phyloP scores from a whole-genome alignment of 306 rosid genomes.

The Dalbergia cultrata region DNA sequence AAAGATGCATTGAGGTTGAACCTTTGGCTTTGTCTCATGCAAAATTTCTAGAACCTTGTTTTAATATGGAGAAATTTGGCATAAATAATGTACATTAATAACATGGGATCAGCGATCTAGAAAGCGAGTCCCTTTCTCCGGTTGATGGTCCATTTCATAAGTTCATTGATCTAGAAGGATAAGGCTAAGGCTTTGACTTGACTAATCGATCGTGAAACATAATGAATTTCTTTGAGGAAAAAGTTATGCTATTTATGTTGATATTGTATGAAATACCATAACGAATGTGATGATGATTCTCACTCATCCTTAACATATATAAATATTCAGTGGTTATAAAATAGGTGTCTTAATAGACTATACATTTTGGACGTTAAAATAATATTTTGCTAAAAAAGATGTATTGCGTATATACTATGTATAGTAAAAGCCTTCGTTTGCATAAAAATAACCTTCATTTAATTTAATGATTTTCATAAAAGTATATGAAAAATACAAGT shows the following conservation, averaged over 20 bases:
- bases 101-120: not conserved
- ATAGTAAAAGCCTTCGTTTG: too few species aligned
- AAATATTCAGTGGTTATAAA: too few species aligned
- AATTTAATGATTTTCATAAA: too few species aligned
- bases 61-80: not conserved
- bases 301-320: too few species aligned
- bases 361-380: too few species aligned
- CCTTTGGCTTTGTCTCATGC: not conserved
- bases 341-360: too few species aligned
- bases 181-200: not conserved
- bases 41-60: conserved; percentile 24
- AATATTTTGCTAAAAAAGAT: not conserved
- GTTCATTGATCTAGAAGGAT: conserved; percentile 29
- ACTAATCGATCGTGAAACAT: not conserved
- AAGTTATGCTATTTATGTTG: too few species aligned
- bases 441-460: too few species aligned
- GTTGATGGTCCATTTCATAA: not conserved
- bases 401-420: not conserved
- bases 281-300: too few species aligned
- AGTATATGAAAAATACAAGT: too few species aligned
- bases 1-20: not conserved
- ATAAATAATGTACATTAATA: not conserved
- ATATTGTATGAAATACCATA: too few species aligned
- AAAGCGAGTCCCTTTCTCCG: not conserved
- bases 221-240: too few species aligned